Conservation (phyloP, 495 filamentous ascomycete genomes). For the Amphirosellinia nigrospora region DNA sequence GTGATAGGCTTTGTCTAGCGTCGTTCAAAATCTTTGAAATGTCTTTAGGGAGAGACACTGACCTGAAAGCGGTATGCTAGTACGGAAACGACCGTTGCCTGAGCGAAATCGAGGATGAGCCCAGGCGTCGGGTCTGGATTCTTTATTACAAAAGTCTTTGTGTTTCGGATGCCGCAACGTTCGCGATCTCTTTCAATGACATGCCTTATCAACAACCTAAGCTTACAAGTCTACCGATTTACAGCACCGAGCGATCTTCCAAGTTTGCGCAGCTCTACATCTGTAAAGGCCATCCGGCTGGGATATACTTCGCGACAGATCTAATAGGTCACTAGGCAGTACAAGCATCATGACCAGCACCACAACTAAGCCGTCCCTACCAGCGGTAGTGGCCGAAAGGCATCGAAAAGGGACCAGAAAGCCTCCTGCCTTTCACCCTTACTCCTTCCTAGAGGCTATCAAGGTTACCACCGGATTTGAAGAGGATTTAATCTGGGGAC, state of each 20-base stretch:
- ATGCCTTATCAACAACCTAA: conserved; percentile 24
- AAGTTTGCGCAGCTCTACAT: not conserved
- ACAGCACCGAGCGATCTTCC: conserved; percentile 7
- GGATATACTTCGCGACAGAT: conserved; percentile 1
- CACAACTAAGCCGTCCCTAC: not conserved
- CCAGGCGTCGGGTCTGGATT: conserved; percentile 5
- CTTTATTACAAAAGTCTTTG: conserved; percentile 25
- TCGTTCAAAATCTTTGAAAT: not conserved
- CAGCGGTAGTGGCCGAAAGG: conserved; percentile 1
- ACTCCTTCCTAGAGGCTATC: conserved; percentile 17
- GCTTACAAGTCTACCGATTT: not conserved
- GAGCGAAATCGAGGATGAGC: conserved; percentile 25
- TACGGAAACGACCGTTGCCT: conserved; percentile 37
- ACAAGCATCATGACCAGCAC: not conserved
- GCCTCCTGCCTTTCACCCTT: conserved; percentile 8
- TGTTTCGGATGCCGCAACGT: not conserved
- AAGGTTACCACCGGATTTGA: conserved; percentile 20
- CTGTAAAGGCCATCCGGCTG: not conserved
- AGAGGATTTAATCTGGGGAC: conserved; percentile 32
- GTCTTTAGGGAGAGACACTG: conserved; percentile 7
- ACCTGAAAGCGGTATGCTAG: conserved; percentile 34
- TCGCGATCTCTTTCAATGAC: conserved; percentile 22
- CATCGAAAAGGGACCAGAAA: not conserved
- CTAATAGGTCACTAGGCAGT: not conserved
- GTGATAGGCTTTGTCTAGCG: conserved; percentile 15